phyloP scores from a whole-genome alignment of 495 filamentous ascomycete genomes.

The Neurospora sp. region DNA sequence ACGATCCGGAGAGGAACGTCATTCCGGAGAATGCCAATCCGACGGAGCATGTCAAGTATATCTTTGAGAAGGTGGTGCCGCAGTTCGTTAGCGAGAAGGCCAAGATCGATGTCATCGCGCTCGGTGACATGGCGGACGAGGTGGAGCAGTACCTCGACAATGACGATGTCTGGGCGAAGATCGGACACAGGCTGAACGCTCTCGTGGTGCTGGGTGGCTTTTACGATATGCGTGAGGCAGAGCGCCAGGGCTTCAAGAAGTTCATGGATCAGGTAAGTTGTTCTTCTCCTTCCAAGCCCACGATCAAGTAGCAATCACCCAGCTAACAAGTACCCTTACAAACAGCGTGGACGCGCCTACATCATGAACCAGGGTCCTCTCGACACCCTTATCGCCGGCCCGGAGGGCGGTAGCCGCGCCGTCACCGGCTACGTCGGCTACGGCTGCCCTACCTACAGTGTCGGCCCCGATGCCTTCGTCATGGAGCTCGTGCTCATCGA shows the following conservation, averaged over 20 bases:
- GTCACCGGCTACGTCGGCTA: constrained; percentile 17
- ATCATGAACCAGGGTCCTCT: constrained; percentile 37
- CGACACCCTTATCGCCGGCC: constrained; percentile 38
- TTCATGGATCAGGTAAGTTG: constrained; percentile 39
- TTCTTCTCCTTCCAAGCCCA: background rate
- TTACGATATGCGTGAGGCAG: constrained; percentile 19
- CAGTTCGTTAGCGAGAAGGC: constrained; percentile 32
- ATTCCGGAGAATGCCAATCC: constrained; percentile 43
- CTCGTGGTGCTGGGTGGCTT: constrained; percentile 32
- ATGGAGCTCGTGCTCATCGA: constrained; percentile 30
- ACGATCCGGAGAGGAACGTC: constrained; percentile 39
- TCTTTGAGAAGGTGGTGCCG: constrained; percentile 53
- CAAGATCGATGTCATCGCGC: constrained; percentile 54
- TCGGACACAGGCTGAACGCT: constrained; percentile 26
- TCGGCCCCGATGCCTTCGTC: constrained; percentile 22
- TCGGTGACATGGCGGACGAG: constrained; percentile 45
- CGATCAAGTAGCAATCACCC: background rate
- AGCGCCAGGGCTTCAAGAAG: constrained; percentile 27
- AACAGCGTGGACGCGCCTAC: constrained; percentile 51
- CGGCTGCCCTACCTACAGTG: constrained; percentile 38
- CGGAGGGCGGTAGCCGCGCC: constrained; percentile 24
- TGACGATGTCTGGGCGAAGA: constrained; percentile 36
- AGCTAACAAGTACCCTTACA: background rate
- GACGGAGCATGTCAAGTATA: constrained; percentile 47
- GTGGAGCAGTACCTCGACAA: constrained; percentile 47